Conservation (phyloP, 768 basidiomycete species). For the Mycena floridula region DNA sequence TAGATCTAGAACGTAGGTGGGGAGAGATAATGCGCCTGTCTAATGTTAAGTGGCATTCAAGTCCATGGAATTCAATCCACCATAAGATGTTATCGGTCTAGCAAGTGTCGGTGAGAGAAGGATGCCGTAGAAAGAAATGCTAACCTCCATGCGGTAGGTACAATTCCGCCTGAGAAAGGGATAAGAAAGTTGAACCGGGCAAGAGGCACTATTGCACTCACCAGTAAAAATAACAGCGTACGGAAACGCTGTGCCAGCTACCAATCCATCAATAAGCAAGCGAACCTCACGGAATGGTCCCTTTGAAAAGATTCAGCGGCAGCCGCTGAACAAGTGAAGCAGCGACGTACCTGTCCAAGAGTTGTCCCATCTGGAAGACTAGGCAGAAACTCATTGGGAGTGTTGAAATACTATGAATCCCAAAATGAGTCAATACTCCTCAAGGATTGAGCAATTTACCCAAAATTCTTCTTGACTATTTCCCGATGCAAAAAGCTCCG, state of each 20-base stretch:
- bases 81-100: slow-evolving; percentile 74
- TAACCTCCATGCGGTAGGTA: background rate
- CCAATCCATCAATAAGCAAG: slow-evolving; percentile 36
- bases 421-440: background rate
- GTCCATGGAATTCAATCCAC: slow-evolving; percentile 12
- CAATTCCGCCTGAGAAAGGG: background rate
- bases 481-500: slow-evolving; percentile 66
- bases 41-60: background rate
- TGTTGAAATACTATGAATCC: slow-evolving; percentile 55
- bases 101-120: too few species aligned
- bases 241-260: slow-evolving; percentile 44
- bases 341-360: slow-evolving; percentile 18
- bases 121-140: background rate
- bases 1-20: slow-evolving; percentile 72
- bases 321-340: too few species aligned
- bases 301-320: too few species aligned
- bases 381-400: slow-evolving; percentile 50
- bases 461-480: slow-evolving; percentile 68
- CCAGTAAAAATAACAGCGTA: slow-evolving; percentile 70
- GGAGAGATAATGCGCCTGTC: slow-evolving; percentile 65
- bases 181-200: background rate
- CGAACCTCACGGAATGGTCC: slow-evolving; percentile 47
- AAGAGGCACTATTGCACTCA: slow-evolving; percentile 60
- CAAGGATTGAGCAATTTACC: slow-evolving; percentile 30
- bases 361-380: slow-evolving; percentile 45